A percentile compares a stretch with the other conserved stretches of the same genome.
Conservation (phyloP, 208 protist species). For the Trypanosoma theileri region DNA sequence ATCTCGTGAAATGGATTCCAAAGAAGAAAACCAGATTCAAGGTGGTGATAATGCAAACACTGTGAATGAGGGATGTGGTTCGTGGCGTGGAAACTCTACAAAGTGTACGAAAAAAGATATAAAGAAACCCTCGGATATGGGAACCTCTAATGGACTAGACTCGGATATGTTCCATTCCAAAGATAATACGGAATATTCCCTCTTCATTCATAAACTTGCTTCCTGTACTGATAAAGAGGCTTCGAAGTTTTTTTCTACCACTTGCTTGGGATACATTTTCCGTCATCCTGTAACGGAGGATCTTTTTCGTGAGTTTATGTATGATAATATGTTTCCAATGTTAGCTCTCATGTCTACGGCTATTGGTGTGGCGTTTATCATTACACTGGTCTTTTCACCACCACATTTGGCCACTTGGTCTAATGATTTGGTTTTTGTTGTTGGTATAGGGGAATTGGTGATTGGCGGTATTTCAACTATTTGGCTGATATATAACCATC, state of each 20-base stretch:
- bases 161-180: too few relatives aligned
- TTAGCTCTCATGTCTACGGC: background rate
- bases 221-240: background rate
- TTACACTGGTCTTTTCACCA: background rate
- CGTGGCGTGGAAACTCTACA: too few relatives aligned
- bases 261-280: background rate
- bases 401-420: background rate
- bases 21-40: too few relatives aligned
- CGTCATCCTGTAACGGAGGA: background rate
- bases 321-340: background rate
- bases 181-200: background rate
- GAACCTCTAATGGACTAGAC: too few relatives aligned
- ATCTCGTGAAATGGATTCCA: too few relatives aligned
- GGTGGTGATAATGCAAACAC: too few relatives aligned
- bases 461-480: background rate
- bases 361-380: background rate
- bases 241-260: background rate
- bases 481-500: background rate
- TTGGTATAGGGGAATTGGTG: background rate
- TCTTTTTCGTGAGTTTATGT: background rate
- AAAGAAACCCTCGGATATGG: too few relatives aligned
- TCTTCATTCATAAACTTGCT: background rate
- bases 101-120: too few relatives aligned
- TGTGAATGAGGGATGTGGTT: too few relatives aligned
- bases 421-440: background rate